These are phyloP conservation scores for Musa beccarii DNA, from an alignment of 176 grass and related monocot species.

Conservation along the genomic window DNA sequence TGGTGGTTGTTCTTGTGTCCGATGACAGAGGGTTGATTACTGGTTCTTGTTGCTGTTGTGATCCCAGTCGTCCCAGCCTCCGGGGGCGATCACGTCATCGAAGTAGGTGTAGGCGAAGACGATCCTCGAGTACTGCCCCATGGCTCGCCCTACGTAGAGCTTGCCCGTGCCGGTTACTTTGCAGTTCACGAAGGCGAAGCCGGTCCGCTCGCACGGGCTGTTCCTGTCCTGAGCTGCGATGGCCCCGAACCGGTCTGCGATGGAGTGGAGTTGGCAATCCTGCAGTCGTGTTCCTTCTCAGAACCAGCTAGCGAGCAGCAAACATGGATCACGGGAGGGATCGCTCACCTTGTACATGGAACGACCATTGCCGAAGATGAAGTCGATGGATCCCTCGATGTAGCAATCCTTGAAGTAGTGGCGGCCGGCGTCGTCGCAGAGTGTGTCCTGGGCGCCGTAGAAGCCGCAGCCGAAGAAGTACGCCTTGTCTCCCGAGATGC, in stretches of 20 bases:
- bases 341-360: constrained; percentile 73
- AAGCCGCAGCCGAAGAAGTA: constrained; percentile 93
- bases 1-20: too few species aligned
- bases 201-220: constrained; percentile 60
- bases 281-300: neutral
- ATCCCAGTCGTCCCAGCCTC: constrained; percentile 91
- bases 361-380: constrained; percentile 89
- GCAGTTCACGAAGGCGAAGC: constrained; percentile 89
- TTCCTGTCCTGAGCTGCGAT: constrained; percentile 73
- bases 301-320: neutral
- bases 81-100: constrained; percentile 67
- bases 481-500: constrained; percentile 88
- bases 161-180: constrained; percentile 56
- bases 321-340: neutral
- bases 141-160: constrained; percentile 79
- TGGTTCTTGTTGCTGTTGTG: constrained; percentile 69
- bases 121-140: constrained; percentile 94
- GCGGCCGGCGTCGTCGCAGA: constrained; percentile 75
- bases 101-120: constrained; percentile 94
- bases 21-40: constrained; percentile 9
- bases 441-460: constrained; percentile 94
- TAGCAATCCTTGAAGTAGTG: constrained; percentile 98
- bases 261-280: constrained; percentile 81
- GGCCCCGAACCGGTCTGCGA: constrained; percentile 47
- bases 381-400: constrained; percentile 91